phyloP scores from a whole-genome alignment of 2,329 filamentous ascomycete species.

The Pseudogymnoascus sp. region DNA sequence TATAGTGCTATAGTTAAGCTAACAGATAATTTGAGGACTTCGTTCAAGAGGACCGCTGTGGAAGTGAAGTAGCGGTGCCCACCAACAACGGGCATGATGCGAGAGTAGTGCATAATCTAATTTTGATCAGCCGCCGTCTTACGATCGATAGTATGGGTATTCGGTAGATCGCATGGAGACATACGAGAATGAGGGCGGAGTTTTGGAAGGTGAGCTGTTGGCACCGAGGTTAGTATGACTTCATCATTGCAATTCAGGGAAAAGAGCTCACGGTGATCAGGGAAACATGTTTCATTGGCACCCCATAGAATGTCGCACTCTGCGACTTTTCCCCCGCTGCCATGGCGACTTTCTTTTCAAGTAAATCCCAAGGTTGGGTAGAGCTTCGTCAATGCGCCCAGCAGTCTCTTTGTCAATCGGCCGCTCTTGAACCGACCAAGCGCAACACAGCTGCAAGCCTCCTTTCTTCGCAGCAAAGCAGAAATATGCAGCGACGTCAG shows the following conservation, averaged over 20 bases:
- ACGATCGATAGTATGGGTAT: constrained; percentile 6
- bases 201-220: constrained; percentile 69
- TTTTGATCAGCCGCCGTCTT: background rate
- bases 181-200: constrained; percentile 65
- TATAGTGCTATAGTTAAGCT: constrained; percentile 81
- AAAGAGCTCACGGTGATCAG: constrained; percentile 47
- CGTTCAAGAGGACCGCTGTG: constrained; percentile 88
- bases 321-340: constrained; percentile 18
- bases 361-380: constrained; percentile 2
- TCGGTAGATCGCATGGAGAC: constrained; percentile 16
- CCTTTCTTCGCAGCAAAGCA: background rate
- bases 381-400: constrained; percentile 1
- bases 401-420: background rate
- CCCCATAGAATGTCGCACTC: constrained; percentile 34
- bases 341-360: constrained; percentile 11
- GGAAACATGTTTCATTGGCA: constrained; percentile 62
- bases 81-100: constrained; percentile 77
- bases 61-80: constrained; percentile 88
- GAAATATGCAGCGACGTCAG: constrained; percentile 2
- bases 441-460: background rate
- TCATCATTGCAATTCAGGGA: constrained; percentile 16
- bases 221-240: constrained; percentile 19
- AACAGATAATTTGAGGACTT: constrained; percentile 81
- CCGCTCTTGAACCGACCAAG: background rate
- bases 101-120: constrained; percentile 88